Percentiles rank a stretch among this genome's conserved stretches.
Conservation (phyloP, 768 basidiomycete genomes). For the Chalciporus piperatus region DNA sequence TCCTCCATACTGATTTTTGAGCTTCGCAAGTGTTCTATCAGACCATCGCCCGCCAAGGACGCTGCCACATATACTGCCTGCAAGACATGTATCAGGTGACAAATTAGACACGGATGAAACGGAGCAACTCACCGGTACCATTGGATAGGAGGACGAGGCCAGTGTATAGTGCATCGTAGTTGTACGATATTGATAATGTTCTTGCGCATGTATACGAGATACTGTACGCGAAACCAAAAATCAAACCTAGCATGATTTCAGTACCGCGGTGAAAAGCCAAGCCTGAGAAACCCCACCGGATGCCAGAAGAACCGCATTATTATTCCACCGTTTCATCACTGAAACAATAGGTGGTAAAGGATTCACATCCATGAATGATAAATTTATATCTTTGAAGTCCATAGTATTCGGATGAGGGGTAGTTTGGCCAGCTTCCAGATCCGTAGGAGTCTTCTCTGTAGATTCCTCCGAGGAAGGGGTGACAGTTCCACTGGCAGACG, state of each 20-base stretch:
- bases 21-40: slow-evolving; percentile 41
- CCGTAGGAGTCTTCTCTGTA: not conserved
- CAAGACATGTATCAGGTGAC: not conserved
- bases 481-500: not conserved
- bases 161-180: slow-evolving; percentile 65
- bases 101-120: not conserved
- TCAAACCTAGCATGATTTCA: slow-evolving; percentile 44
- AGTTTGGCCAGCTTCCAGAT: slow-evolving; percentile 5
- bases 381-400: slow-evolving; percentile 38
- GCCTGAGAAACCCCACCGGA: slow-evolving; percentile 16
- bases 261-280: not conserved
- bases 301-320: slow-evolving; percentile 52
- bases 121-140: slow-evolving; percentile 54
- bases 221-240: slow-evolving; percentile 71
- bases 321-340: slow-evolving; percentile 65
- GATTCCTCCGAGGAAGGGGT: slow-evolving; percentile 7
- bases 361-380: slow-evolving; percentile 69
- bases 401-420: not conserved
- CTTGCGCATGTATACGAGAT: slow-evolving; percentile 74
- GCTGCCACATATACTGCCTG: slow-evolving; percentile 51
- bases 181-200: slow-evolving; percentile 61
- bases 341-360: slow-evolving; percentile 59
- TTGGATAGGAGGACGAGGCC: slow-evolving; percentile 76
- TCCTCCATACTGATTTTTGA: slow-evolving; percentile 45
- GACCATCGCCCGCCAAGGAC: slow-evolving; percentile 59